Percentiles rank a stretch among this genome's conserved stretches.
Evolutionary conservation across 495 filamentous ascomycete genomes (phyloP).

Genomic region (Penicillium subrubescens): DNA sequence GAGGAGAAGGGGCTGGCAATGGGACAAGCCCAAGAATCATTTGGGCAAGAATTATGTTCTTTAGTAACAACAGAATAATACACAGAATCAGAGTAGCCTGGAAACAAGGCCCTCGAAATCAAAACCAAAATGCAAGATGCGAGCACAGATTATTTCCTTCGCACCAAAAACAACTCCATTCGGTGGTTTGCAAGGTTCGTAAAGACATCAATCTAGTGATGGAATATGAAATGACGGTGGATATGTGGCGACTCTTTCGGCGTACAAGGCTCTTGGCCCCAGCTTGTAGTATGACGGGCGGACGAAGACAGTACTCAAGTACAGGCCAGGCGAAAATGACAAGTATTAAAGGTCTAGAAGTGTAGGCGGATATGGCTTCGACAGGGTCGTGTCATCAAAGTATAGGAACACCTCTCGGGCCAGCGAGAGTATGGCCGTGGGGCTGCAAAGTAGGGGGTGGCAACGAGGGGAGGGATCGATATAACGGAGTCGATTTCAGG

Average conservation of each 20-base stretch:
- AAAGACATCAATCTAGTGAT: slow-evolving; percentile 12
- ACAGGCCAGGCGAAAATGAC: background rate
- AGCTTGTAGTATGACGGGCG: background rate
- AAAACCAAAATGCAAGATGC: background rate
- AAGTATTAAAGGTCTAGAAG: background rate
- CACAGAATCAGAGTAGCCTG: slow-evolving; percentile 1
- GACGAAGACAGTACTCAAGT: background rate
- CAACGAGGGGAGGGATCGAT: background rate
- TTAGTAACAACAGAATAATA: background rate
- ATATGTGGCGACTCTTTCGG: background rate
- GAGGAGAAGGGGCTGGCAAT: background rate
- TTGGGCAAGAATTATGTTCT: background rate
- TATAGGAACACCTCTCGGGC: slow-evolving; percentile 17
- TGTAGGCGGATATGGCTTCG: background rate
- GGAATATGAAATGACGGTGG: background rate
- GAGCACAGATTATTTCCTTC: background rate
- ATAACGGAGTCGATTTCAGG: background rate
- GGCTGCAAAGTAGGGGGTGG: background rate
- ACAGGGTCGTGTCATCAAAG: background rate
- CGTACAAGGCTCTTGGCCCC: background rate
- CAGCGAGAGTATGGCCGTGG: slow-evolving; percentile 24
- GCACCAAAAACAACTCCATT: background rate
- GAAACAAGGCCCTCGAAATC: background rate
- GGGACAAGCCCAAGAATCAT: background rate
- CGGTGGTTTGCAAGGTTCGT: slow-evolving; percentile 10